Evolutionary conservation across 805 yeast genomes (phyloP), one percentile per base, ranked within the genome.

Genomic region (Yarrowia osloensis): DNA sequence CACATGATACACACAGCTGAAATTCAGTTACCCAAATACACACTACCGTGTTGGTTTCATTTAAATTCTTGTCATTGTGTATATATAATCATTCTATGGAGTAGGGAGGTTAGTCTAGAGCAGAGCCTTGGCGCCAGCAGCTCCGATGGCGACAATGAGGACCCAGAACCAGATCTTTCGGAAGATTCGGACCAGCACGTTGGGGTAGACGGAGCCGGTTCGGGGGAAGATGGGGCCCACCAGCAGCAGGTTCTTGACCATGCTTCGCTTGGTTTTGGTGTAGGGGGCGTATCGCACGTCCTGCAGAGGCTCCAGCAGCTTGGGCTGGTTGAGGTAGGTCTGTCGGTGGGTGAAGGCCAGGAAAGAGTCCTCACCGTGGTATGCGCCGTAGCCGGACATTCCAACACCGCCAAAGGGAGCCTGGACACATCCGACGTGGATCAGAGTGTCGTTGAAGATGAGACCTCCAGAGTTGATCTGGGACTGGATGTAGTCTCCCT

Each of bases 381-480:
- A 92, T 31, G 82, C 78, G 11, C 97, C 97, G 68, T 80, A 79
- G 1, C 98, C 98, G 0, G 96, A 89, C 19, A 74, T 75, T 15
- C 97, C 97, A 67, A 91, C 79, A 26, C 98, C 98, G 35, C 98
- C 98, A 77, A 93, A 93, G 29, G 97, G 97, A 4, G 90, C 85
- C 65, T 81, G 81, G 13, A 81, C 68, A 67, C 89, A 81, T 1
- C 86, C 92, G 54, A 85, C 90, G 70, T 91, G 96, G 73, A 89
- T 69, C 61, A 91, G 65, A 0, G 86, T 81, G 70, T 92, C 97
- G 74, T 91, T 91, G 69, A 90, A 79, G 55, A 85, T 76, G 11
- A 86, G 78, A 2, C 85, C 88, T 31, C 97, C 97, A 0, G 94
- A 87, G 73, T 95, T 82, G 28, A 91, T 78, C 15, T 79, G 73